phyloP scores from a whole-genome alignment of 108 stramenopile genomes.

The Cyclotella baltica region DNA sequence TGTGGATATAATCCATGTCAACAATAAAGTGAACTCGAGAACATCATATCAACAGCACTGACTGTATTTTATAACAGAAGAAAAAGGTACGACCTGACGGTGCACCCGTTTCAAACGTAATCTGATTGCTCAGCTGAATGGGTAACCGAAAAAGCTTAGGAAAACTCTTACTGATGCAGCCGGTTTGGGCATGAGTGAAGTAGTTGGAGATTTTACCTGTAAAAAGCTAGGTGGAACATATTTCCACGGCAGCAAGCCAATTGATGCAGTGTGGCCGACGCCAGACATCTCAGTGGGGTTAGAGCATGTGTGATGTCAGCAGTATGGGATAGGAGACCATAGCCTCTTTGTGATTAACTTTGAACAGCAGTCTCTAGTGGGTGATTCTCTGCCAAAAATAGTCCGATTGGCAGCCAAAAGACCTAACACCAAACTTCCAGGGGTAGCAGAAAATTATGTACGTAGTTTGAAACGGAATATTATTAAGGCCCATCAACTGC shows the following conservation, averaged over 20 bases:
- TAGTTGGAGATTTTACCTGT: conserved; percentile 1
- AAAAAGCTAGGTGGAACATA: conserved; percentile 13
- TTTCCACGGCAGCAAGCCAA: conserved; percentile 25
- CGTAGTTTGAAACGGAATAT: not conserved
- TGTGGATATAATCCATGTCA: not conserved
- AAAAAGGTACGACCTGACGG: not conserved
- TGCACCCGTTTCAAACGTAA: not conserved
- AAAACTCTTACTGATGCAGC: not conserved
- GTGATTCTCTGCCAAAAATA: not conserved
- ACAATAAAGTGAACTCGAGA: not conserved
- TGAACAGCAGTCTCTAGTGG: not conserved
- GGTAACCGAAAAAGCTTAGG: conserved; percentile 11
- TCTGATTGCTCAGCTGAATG: not conserved
- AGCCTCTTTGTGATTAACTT: not conserved
- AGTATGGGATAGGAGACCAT: not conserved
- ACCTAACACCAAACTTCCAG: not conserved
- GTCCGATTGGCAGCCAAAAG: not conserved
- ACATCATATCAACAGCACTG: not conserved
- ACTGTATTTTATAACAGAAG: not conserved
- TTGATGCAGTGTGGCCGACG: conserved; percentile 13
- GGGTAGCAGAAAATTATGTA: not conserved
- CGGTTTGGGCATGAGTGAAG: conserved; percentile 11
- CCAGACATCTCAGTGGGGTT: not conserved
- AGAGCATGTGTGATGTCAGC: not conserved
- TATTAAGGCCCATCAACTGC: not conserved